Evolutionary conservation across 306 rosid genomes (phyloP).

Genomic region (Citrullus colocynthis): DNA sequence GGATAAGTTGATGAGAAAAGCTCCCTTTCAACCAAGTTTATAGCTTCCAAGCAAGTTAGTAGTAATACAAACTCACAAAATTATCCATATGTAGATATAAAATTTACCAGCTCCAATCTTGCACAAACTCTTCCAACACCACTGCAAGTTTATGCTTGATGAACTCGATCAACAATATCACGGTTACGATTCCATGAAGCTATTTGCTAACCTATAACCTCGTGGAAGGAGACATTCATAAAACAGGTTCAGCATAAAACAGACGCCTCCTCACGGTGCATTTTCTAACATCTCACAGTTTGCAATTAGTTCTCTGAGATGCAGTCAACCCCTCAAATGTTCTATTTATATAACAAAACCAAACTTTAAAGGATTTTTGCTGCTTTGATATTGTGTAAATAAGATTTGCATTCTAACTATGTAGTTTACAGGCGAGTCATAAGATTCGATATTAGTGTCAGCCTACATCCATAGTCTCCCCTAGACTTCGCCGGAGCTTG

Average conservation of each 20-base stretch:
- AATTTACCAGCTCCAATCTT: background rate
- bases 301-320: background rate
- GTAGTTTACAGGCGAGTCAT: slow-evolving; percentile 14
- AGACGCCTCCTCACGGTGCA: background rate
- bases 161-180: background rate
- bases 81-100: too few relatives aligned
- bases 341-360: background rate
- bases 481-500: background rate
- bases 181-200: background rate
- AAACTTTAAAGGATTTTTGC: background rate
- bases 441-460: slow-evolving; percentile 17
- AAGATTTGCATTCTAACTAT: slow-evolving; percentile 12
- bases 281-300: background rate
- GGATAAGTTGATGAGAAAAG: background rate
- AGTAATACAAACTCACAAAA: background rate
- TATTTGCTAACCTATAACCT: background rate
- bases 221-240: background rate
- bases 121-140: background rate
- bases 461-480: slow-evolving; percentile 12
- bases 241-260: background rate
- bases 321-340: background rate
- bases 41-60: background rate
- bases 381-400: background rate
- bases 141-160: background rate
- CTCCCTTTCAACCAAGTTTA: background rate